Evolutionary conservation across 78 protist genomes (phyloP).

Genomic region (Guillardia theta): DNA sequence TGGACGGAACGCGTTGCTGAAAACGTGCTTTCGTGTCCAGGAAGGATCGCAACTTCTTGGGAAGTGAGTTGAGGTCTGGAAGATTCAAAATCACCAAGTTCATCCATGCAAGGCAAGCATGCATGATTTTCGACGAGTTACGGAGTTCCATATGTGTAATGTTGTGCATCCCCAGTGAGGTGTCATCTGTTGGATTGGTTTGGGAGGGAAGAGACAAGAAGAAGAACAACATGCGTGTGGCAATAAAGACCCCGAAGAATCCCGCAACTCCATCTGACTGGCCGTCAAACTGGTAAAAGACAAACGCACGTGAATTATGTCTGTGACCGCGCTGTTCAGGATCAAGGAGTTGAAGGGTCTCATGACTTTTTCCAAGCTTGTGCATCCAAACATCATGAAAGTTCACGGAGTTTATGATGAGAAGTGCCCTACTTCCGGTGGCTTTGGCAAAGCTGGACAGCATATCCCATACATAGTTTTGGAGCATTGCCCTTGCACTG

Average conservation of each 20-base stretch:
- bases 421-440: neutral
- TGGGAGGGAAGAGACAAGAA: neutral
- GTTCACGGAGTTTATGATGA: neutral
- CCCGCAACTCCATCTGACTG: constrained; percentile 18
- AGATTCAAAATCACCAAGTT: neutral
- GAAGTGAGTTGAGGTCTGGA: neutral
- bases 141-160: neutral
- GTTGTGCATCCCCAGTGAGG: constrained; percentile 4
- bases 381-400: constrained; percentile 27
- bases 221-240: neutral
- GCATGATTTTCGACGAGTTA: neutral
- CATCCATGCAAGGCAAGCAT: neutral
- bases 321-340: neutral
- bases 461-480: neutral
- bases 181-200: neutral
- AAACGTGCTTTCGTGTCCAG: neutral
- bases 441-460: neutral
- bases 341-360: constrained; percentile 24
- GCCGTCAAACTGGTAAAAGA: neutral
- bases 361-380: constrained; percentile 20
- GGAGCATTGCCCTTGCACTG: constrained; percentile 38
- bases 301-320: neutral
- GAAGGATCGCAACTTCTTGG: neutral
- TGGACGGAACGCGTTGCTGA: neutral
- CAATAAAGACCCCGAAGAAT: neutral